Conservation (phyloP, 2,329 filamentous ascomycete species). For the Talaromyces atroroseus region DNA sequence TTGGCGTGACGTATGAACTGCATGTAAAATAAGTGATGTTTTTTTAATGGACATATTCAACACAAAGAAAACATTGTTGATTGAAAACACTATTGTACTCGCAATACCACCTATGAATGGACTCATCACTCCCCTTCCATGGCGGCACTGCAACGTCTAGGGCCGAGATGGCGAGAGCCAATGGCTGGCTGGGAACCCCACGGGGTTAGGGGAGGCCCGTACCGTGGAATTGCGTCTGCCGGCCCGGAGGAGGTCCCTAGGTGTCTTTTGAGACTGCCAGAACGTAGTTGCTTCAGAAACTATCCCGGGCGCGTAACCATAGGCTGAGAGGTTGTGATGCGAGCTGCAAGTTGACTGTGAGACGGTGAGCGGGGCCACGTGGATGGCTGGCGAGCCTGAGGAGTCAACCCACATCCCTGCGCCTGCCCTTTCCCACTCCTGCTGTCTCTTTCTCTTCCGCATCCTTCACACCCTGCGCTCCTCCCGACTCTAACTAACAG, state of each 20-base stretch:
- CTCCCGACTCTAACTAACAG: not conserved
- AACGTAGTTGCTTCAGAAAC: not conserved
- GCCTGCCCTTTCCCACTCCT: not conserved
- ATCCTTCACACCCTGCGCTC: not conserved
- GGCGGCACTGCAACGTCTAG: too few species aligned
- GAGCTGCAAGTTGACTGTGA: not conserved
- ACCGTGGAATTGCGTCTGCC: constrained; percentile 10
- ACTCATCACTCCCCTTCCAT: not conserved
- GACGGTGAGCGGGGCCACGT: constrained; percentile 24
- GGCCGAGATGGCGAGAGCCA: not conserved
- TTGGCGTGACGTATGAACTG: not conserved
- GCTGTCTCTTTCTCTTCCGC: not conserved
- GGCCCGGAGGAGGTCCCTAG: not conserved
- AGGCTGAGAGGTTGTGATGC: not conserved
- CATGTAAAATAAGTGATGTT: constrained; percentile 7
- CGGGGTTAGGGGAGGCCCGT: constrained; percentile 10
- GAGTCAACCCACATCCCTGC: constrained; percentile 1
- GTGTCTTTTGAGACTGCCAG: too few species aligned
- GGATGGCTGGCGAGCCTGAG: constrained; percentile 22
- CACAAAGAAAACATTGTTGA: not conserved
- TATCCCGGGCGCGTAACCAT: not conserved
- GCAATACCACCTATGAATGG: too few species aligned
- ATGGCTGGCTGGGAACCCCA: constrained; percentile 9
- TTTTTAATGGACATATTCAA: not conserved
- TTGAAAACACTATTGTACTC: not conserved